Percentiles rank a stretch among this genome's conserved stretches.
Conservation (phyloP, 164 flowering plant genomes). For the Brasenia schreberi region DNA sequence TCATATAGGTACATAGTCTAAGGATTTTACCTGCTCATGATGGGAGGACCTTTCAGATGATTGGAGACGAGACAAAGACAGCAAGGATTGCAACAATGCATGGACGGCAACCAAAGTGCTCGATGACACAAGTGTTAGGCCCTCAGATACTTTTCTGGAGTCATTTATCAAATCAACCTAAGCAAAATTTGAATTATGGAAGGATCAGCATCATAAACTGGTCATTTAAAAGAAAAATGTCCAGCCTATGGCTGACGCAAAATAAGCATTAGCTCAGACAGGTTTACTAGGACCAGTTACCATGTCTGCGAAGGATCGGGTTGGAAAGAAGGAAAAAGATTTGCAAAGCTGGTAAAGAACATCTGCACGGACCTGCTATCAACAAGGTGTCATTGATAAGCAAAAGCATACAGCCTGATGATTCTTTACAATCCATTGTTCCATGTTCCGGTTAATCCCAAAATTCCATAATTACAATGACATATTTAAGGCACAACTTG, state of each 20-base stretch:
- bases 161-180: constrained; percentile 43
- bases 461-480: too few relatives aligned
- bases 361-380: constrained; percentile 34
- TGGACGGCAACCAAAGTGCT: constrained; percentile 28
- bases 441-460: too few relatives aligned
- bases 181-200: neutral
- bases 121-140: constrained; percentile 30
- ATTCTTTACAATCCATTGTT: too few relatives aligned
- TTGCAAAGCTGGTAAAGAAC: constrained; percentile 45
- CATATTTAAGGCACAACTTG: too few relatives aligned
- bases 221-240: too few relatives aligned
- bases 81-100: constrained; percentile 26
- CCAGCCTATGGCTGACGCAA: too few relatives aligned
- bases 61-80: constrained; percentile 11
- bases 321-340: constrained; percentile 38
- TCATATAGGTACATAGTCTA: constrained; percentile 34
- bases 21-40: constrained; percentile 15
- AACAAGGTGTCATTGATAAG: neutral
- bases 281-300: too few relatives aligned
- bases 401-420: too few relatives aligned
- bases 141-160: constrained; percentile 18
- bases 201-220: too few relatives aligned
- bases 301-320: constrained; percentile 7
- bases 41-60: constrained; percentile 11
- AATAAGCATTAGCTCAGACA: too few relatives aligned